phyloP scores from a whole-genome alignment of 768 basidiomycete genomes.

The Kwoniella newhampshirensis region DNA sequence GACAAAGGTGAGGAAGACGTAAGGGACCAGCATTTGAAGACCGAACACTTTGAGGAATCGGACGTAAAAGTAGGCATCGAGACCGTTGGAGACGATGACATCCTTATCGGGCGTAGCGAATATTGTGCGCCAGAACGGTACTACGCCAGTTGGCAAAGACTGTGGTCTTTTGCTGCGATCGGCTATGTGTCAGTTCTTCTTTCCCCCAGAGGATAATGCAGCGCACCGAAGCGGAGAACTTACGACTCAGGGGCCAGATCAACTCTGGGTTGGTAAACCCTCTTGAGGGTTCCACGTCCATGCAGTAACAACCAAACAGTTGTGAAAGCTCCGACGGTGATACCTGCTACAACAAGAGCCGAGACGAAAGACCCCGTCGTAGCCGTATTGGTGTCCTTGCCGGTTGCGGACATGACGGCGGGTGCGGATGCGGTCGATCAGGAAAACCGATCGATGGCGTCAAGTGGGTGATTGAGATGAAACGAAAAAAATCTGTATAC shows the following conservation, averaged over 20 bases:
- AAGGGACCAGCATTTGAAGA: constrained; percentile 52
- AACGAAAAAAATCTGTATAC: too few relatives aligned
- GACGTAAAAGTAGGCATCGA: constrained; percentile 53
- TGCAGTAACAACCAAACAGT: constrained; percentile 39
- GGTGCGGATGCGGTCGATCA: neutral
- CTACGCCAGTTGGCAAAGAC: constrained; percentile 31
- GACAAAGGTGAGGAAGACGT: constrained; percentile 48
- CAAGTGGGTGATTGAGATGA: too few relatives aligned
- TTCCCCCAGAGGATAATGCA: neutral
- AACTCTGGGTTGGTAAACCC: constrained; percentile 45
- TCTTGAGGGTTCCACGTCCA: constrained; percentile 25
- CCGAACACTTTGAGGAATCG: constrained; percentile 53
- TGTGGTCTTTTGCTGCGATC: constrained; percentile 35
- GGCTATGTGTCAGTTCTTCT: neutral
- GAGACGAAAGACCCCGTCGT: constrained; percentile 44
- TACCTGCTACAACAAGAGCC: constrained; percentile 41
- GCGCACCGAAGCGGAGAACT: neutral
- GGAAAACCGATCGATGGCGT: too few relatives aligned
- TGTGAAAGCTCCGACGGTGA: constrained; percentile 39
- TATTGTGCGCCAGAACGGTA: constrained; percentile 46
- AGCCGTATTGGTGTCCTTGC: constrained; percentile 38
- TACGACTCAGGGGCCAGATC: constrained; percentile 43
- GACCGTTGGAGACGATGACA: constrained; percentile 50
- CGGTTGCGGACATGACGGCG: constrained; percentile 47
- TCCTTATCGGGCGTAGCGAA: constrained; percentile 34